Base-by-base conservation (phyloP, 2,329 filamentous ascomycete genomes). In the Coniella lustricola region DNA sequence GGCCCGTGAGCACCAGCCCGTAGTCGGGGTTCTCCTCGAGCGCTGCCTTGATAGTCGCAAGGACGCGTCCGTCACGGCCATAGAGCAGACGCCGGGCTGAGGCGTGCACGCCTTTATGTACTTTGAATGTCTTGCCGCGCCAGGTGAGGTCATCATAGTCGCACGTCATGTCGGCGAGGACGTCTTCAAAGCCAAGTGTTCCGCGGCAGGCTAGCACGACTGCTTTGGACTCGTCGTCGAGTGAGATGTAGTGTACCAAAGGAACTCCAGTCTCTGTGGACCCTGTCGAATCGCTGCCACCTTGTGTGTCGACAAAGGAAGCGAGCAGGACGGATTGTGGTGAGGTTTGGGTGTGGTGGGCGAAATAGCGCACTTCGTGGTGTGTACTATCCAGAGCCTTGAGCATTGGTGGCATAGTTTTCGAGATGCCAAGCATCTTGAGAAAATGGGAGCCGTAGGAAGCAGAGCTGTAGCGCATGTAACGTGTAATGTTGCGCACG, bases 51-150 rank as follows among this genome's bases (percentile, higher is more conserved):
- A 88, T 74, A 0, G 81, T 86, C 37, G 78, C 70, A 53, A 88
- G 71, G 2, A 88, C 81, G 21, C 78, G 73, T 1, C 82, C 81
- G 42, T 85, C 82, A 40, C 76, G 80, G 8, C 83, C 82, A 57
- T 82, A 83, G 0, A 88, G 67, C 0, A 88, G 71, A 10, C 84
- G 76, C 17, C 77, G 73, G 3, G 84, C 84, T 1, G 84, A 87
- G 0, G 84, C 82, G 59, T 87, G 82, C 47, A 88, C 81, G 13
- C 84, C 84, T 61, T 87, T 87, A 64, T 88, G 84, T 0, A 87
- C 84, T 55, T 83, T 80, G 67, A 85, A 87, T 1, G 69, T 67
- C 50, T 73, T 76, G 14, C 81, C 81, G 49, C 79, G 74, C 81
- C 84, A 84, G 4, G 68, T 53, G 9, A 85, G 65, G 47, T 81